phyloP scores from a whole-genome alignment of 202 grass and related monocot species.

The Eragrostis tef region DNA sequence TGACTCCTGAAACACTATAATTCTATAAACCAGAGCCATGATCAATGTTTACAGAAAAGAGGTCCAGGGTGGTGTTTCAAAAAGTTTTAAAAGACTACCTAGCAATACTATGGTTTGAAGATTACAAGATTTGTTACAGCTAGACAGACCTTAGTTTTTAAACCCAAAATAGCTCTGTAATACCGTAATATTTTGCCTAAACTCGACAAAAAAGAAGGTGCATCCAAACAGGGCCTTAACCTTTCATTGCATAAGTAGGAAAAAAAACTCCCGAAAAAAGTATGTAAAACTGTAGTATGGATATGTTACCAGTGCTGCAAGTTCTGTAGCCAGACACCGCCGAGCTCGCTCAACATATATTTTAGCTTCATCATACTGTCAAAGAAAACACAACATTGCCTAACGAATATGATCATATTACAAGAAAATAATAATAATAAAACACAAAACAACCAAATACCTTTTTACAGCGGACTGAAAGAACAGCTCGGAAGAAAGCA shows the following conservation, averaged over 20 bases:
- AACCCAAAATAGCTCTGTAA: not conserved
- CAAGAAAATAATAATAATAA: not conserved
- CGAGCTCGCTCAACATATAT: slow-evolving; percentile 84
- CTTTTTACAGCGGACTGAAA: slow-evolving; percentile 80
- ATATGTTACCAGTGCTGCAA: slow-evolving; percentile 76
- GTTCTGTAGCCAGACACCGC: slow-evolving; percentile 94
- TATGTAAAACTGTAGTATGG: not conserved
- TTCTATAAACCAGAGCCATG: not conserved
- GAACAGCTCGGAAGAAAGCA: slow-evolving; percentile 96
- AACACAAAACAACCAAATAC: slow-evolving; percentile 48
- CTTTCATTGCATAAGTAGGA: not conserved
- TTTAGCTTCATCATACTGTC: slow-evolving; percentile 87
- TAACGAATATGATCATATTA: slow-evolving; percentile 29
- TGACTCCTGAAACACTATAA: not conserved
- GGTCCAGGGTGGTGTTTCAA: not conserved
- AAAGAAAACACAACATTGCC: slow-evolving; percentile 38
- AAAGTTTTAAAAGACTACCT: not conserved
- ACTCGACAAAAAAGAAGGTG: not conserved
- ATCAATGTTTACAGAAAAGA: not conserved
- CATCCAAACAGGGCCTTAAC: not conserved
- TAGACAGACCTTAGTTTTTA: not conserved
- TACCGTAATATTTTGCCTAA: not conserved
- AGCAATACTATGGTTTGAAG: not conserved
- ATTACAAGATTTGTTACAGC: not conserved
- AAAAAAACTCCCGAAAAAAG: not conserved